Evolutionary conservation across 345 rosid genomes (phyloP).

Genomic region (Populus davidiana): DNA sequence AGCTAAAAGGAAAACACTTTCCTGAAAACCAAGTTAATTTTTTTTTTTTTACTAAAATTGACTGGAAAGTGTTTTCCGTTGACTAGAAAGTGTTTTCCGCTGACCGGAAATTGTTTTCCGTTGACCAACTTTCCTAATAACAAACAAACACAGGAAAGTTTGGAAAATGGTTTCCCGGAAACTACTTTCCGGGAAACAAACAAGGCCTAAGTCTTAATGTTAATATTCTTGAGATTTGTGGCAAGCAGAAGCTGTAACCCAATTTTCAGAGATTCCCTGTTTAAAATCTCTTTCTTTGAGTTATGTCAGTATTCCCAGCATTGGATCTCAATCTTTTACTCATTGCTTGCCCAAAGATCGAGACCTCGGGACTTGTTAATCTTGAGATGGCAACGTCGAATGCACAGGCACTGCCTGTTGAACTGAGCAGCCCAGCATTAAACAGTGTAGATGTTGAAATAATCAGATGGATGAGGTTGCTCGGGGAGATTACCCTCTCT

Average conservation of each 20-base stretch:
- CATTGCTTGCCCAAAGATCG: conserved; percentile 60
- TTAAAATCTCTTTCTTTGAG: conserved; percentile 69
- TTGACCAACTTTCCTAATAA: too few species aligned
- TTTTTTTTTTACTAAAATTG: too few species aligned
- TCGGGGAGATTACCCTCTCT: too few species aligned
- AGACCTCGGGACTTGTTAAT: conserved; percentile 54
- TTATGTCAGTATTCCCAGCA: conserved; percentile 57
- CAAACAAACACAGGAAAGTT: too few species aligned
- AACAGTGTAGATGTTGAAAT: conserved; percentile 61
- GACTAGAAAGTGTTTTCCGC: too few species aligned
- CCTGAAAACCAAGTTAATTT: too few species aligned
- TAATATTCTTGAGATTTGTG: conserved; percentile 76
- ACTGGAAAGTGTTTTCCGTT: too few species aligned
- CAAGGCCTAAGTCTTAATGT: too few species aligned
- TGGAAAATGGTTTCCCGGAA: too few species aligned
- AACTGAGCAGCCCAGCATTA: conserved; percentile 54
- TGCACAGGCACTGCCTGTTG: conserved; percentile 56
- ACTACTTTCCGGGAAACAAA: too few species aligned
- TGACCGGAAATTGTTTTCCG: too few species aligned
- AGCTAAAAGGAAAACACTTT: too few species aligned
- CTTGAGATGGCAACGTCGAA: conserved; percentile 72
- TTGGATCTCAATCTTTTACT: conserved; percentile 74
- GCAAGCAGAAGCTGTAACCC: conserved; percentile 75
- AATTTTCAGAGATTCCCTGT: conserved; percentile 69
- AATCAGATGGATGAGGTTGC: conserved; percentile 22